Conservation (phyloP, 345 rosid species). For the Ceriops tagal region DNA sequence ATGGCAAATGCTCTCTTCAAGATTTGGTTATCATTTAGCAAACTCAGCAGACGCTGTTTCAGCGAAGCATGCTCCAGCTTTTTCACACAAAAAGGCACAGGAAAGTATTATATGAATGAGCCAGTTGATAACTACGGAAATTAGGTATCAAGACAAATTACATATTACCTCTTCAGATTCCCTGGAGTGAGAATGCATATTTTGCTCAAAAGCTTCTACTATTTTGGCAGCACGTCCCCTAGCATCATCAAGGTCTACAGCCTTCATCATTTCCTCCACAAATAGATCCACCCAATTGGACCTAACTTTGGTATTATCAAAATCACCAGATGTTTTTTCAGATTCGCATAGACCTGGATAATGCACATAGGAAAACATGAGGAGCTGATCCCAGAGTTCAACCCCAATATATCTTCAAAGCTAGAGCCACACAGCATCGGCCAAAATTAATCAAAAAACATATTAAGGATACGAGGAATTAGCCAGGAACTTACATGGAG, state of each 20-base stretch:
- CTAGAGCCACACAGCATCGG: too few species aligned
- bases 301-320: slow-evolving; percentile 22
- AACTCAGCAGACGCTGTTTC: slow-evolving; percentile 35
- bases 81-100: slow-evolving; percentile 3
- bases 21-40: slow-evolving; percentile 48
- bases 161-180: slow-evolving; percentile 36
- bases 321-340: slow-evolving; percentile 3
- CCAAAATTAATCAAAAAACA: neutral
- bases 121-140: neutral
- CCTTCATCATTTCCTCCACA: slow-evolving; percentile 43
- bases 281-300: slow-evolving; percentile 50
- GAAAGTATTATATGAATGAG: neutral
- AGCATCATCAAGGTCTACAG: slow-evolving; percentile 38
- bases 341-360: slow-evolving; percentile 24
- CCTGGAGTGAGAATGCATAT: slow-evolving; percentile 25
- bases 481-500: slow-evolving; percentile 20
- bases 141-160: neutral
- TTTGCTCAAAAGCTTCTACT: slow-evolving; percentile 42
- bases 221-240: slow-evolving; percentile 37
- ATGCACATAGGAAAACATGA: neutral
- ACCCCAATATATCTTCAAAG: neutral
- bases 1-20: slow-evolving; percentile 44
- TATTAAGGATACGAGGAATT: neutral
- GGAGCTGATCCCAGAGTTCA: neutral
- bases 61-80: slow-evolving; percentile 44